Evolutionary conservation across 495 filamentous ascomycete species (phyloP), one percentile per base, ranked within the genome.

Genomic region (Schizothecium vesticola): DNA sequence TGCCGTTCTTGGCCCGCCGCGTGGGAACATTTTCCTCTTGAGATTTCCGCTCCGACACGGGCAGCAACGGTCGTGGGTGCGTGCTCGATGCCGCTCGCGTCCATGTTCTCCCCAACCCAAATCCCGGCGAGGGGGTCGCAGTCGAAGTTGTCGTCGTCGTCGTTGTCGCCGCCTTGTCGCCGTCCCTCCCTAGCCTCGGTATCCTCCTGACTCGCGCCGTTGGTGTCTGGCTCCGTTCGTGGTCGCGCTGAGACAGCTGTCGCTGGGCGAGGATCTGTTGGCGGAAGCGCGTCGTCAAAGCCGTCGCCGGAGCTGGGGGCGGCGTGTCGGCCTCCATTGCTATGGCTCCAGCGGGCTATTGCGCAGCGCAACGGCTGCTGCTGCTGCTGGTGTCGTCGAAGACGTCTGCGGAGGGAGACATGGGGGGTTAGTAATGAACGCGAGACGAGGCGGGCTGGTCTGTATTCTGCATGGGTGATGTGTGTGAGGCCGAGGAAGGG

Each of bases 31-130:
- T 76, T 21, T 79, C 77, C 25, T 80, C 79, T 56, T 80, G 77
- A 11, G 79, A 79, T 63, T 62, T 78, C 66, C 80, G 79, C 69
- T 82, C 80, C 56, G 80, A 74, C 22, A 77, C 73, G n/a, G 82
- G 82, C 26, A 85, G 66, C 65, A 83, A 64, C 3, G 82, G 77
- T 67, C 72, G 82, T 10, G 77, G 72, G 51, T 70, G 63, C 55
- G 73, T 65, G 66, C 63, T 26, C 12, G 71, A 72, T 63, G 77
- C 72, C 16, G 70, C 67, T 67, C 76, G 77, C 58, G 68, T 66
- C 72, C 76, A 80, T 13, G 71, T 69, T 69, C 62, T 78, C 12
- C 67, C 72, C 3, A 64, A 22, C 25, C 74, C 75, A 55, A 68
- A 24, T 1, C 69, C 68, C 16, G 68, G 28, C 33, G 59, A 56